Conservation (phyloP, 352 stramenopile species). For the Phytophthora parvispora region DNA sequence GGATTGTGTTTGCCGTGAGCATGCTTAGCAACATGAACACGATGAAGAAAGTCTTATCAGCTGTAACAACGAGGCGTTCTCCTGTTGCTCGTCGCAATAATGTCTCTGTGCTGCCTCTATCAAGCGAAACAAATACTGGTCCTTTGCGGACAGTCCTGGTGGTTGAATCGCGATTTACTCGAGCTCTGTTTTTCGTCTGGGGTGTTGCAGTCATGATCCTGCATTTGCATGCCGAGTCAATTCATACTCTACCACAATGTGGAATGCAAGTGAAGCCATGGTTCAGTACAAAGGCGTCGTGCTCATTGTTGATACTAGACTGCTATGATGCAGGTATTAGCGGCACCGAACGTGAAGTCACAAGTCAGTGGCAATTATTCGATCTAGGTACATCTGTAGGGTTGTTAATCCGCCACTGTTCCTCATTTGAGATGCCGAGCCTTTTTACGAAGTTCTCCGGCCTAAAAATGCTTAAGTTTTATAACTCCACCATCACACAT, state of each 20-base stretch:
- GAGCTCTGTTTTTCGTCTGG: constrained; percentile 28
- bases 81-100: background rate
- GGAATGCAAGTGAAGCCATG: constrained; percentile 40
- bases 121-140: background rate
- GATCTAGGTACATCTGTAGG: constrained; percentile 21
- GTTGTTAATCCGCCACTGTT: background rate
- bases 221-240: constrained; percentile 19
- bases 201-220: constrained; percentile 23
- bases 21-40: constrained; percentile 42
- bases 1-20: constrained; percentile 30
- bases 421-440: constrained; percentile 25
- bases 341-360: constrained; percentile 18
- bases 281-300: constrained; percentile 26
- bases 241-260: constrained; percentile 8
- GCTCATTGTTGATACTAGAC: constrained; percentile 32
- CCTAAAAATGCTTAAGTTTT: constrained; percentile 45
- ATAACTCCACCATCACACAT: constrained; percentile 47
- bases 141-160: background rate
- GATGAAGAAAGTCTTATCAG: constrained; percentile 19
- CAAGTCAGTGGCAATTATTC: constrained; percentile 15
- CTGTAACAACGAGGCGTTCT: too few relatives aligned
- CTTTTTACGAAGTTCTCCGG: constrained; percentile 30
- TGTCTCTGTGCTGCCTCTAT: background rate
- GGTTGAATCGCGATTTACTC: constrained; percentile 2
- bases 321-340: constrained; percentile 13